A percentile compares a stretch with the other conserved stretches of the same genome.
Evolutionary conservation across 257 asterid species (phyloP).

Genomic region (Lycium ferocissimum): DNA sequence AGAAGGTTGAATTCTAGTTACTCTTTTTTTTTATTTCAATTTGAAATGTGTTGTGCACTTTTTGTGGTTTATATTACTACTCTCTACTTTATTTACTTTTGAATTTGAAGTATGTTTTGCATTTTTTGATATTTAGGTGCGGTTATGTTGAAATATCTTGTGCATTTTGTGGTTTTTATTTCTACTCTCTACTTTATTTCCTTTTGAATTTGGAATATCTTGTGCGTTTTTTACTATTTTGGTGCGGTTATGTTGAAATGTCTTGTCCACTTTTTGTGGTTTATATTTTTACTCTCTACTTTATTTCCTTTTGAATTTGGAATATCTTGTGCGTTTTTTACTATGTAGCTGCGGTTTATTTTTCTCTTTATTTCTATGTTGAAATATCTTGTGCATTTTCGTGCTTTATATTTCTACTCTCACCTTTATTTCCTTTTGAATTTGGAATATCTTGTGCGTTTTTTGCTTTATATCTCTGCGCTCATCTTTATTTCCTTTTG

Average conservation of each 20-base stretch:
- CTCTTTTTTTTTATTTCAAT: neutral
- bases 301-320: neutral
- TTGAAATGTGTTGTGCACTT: neutral
- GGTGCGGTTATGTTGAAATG: neutral
- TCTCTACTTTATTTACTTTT: neutral
- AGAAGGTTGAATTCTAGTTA: slow-evolving; percentile 45
- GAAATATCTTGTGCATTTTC: neutral
- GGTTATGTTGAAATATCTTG: neutral
- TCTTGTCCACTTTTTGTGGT: neutral
- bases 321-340: neutral
- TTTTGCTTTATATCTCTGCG: neutral
- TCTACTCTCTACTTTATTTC: neutral
- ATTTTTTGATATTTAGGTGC: neutral
- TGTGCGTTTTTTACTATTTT: neutral
- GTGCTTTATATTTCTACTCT: too few species aligned
- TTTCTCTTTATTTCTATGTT: neutral
- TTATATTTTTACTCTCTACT: neutral
- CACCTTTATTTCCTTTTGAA: neutral
- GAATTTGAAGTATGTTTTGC: neutral
- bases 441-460: neutral
- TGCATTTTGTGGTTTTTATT: neutral
- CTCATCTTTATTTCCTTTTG: neutral
- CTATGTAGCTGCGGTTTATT: neutral
- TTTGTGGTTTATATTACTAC: neutral
- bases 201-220: neutral